Base-by-base conservation (phyloP, 2,329 filamentous ascomycete species). In the Pseudogymnoascus sp. region DNA sequence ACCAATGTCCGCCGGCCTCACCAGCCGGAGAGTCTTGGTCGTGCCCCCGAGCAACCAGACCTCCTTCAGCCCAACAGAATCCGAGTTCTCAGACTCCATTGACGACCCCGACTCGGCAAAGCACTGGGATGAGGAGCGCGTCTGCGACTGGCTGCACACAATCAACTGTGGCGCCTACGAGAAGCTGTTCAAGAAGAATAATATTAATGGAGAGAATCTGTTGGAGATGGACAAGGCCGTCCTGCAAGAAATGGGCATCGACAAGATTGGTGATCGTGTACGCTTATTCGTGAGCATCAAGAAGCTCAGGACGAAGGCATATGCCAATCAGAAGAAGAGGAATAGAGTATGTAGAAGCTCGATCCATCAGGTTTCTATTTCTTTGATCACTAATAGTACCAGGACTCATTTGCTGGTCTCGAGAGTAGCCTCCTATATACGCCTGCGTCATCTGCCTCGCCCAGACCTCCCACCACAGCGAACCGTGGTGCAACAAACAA, bases 171-270 rank as follows among this genome's bases (percentile, higher is more conserved):
- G 88, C 69, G 92, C 97, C 73, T 97, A 99, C 77, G 92, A 96
- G 74, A 87, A 90, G 72, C 77, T 96, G 26, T 97, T 97, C 77
- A 78, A 90, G 77, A 87, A 87, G 73, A 96, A 99, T 75, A 91
- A 97, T 76, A 97, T 99, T 79, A 99, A 95, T 73, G 95, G 95
- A 71, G 92, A 97, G 78, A 97, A 96, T 73, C 81, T 99, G 50
- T 83, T 99, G 69, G 95, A 99, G 77, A 93, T 97, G 82, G 95
- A 99, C 76, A 96, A 96, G 80, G 88, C 92, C 63, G 91, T 96
- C 42, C 82, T 99, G 67, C 96, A 96, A 76, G 95, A 99, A 75
- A 96, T 99, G 86, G 95, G 95, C 46, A 93, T 99, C 70, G 96
- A 96, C 70, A 99, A 97, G 77, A 90, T 99, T 68, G 95, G 95